Evolutionary conservation across 805 yeast species (phyloP), one percentile per base, ranked within the genome.

Genomic region (Sporopachydermia quercuum): DNA sequence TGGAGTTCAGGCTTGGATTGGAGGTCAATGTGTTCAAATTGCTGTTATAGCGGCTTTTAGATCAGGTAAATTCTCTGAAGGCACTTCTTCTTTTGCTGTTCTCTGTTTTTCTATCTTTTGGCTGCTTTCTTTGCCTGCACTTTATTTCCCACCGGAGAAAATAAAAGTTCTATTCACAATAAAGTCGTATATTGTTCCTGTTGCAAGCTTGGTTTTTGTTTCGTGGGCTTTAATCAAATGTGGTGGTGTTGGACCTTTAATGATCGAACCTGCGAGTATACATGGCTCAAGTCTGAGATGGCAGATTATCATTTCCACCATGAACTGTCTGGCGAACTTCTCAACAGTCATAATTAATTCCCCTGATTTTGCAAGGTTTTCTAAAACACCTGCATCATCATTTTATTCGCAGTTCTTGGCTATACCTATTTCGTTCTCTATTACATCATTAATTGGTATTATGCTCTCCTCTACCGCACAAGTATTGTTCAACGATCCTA

Each of bases 291-390:
- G 47, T 1, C 56, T 63, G 40, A 69, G 58, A 3, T 65, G 68
- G 67, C 61, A 63, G 3, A 65, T 65, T 45, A 57, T 65, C 34
- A 55, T 52, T 41, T 62, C 67, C 8, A 60, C 68, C 15, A 62
- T 63, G 65, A 61, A 62, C 45, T 51, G 69, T 11, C 56, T 65
- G 44, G 67, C 69, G n/a, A 63, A 64, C 51, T 63, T 63, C 43
- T 70, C 69, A 13, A 67, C 73, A 11, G 60, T 67, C 45, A 63
- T 65, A 49, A 60, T 61, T 16, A 68, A 68, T 51, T 69, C 70
- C 16, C 70, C 72, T 0, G 73, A 68, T 52, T 63, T 66, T 43
- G 53, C 71, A 4, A 60, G 73, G 44, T 66, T 65, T 45, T 63
- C 71, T 13, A 55, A 55, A 38, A 61, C 65, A 18, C 19, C 43